Base-by-base conservation (phyloP, 768 basidiomycete genomes). In the Omphalotus guepiniiformis region DNA sequence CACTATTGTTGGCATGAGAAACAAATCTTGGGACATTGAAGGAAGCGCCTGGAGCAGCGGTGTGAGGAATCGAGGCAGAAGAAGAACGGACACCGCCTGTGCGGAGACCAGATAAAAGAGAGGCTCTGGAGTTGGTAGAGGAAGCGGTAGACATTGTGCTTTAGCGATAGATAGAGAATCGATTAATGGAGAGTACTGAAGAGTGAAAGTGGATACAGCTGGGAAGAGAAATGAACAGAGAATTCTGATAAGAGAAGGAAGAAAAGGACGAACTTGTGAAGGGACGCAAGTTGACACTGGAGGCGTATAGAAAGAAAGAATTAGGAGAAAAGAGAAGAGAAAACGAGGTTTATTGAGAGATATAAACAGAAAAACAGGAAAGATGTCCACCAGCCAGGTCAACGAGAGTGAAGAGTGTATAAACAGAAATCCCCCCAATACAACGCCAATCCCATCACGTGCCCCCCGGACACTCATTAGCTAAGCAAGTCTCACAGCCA, bases 81-180 rank as follows among this genome's bases (percentile, higher is more conserved):
- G 75, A 59, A n/a, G 89, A 83, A 57, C 90, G 85, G 51, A 93
- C 91, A 40, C 90, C 90, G 63, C 90, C 91, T 45, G 90, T 93
- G 63, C 90, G 86, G 60, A 93, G 88, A 57, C 87, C 88, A 51
- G 85, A 75, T 65, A 93, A 88, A 60, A 93, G 88, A 52, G 88
- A 87, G 42, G 91, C 88, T 58, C 90, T 87, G 53, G 72, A 69
- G 64, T 74, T 83, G 57, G 75, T 60, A 42, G 59, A 48, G 19
- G 68, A 67, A 49, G 68, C 58, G 60, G 71, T 69, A 62, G 75
- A 64, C 75, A 76, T 76, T 63, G 65, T 54, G 34, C 53, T 43
- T 52, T 39, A 54, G 44, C 44, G 41, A 48, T 51, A 38, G 38
- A 52, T 34, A 58, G 44, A 52, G 23, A 49, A 51, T 32, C 47